These are phyloP conservation scores for Nemania sp. DNA, from an alignment of 2,329 filamentous ascomycete genomes.

Conservation along the genomic window DNA sequence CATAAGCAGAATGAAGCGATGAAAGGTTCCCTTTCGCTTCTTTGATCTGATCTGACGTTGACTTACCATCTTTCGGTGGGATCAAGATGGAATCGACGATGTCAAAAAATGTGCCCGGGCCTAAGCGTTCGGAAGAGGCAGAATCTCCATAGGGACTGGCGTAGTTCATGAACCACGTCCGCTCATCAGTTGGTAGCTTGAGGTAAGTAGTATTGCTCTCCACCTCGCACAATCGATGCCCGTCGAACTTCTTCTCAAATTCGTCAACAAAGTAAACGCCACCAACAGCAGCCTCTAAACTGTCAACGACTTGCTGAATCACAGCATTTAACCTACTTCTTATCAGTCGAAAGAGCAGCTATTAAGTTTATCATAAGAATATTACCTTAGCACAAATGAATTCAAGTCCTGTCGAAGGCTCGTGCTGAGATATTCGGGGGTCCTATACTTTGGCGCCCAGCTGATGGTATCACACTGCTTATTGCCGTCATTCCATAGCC, in stretches of 20 bases:
- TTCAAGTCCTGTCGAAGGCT: background rate
- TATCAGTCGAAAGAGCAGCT: background rate
- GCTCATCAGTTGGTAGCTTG: background rate
- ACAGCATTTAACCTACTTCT: background rate
- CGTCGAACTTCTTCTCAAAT: background rate
- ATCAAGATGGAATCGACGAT: conserved; percentile 9
- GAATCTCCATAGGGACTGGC: background rate
- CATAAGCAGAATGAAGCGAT: background rate
- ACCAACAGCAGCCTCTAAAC: background rate
- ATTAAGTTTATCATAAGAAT: too few species aligned
- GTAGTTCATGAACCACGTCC: background rate
- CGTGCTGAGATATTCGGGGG: background rate
- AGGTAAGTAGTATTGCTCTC: background rate
- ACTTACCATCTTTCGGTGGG: conserved; percentile 1
- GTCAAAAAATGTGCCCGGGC: background rate
- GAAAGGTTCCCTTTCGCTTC: background rate
- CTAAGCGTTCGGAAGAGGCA: background rate
- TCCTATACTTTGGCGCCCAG: background rate
- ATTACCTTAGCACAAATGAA: background rate
- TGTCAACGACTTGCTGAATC: background rate
- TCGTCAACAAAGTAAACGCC: background rate
- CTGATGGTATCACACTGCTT: conserved; percentile 1
- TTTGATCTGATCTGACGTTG: conserved; percentile 4
- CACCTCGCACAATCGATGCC: conserved; percentile 3
- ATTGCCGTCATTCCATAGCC: background rate